Conservation (phyloP, 1,139 yeast species). For the Pichia sp. region DNA sequence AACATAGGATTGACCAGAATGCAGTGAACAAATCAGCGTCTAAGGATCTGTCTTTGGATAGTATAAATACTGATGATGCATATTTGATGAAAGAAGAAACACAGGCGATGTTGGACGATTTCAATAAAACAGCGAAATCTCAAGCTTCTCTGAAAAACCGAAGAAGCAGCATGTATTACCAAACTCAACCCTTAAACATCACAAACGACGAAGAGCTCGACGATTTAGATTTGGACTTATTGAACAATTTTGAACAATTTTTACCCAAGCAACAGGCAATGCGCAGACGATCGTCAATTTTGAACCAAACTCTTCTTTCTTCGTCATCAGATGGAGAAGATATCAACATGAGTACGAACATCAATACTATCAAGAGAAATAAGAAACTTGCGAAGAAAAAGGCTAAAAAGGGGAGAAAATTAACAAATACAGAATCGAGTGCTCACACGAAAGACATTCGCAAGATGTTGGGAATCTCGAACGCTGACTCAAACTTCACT, state of each 20-base stretch:
- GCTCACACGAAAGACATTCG: constrained; percentile 17
- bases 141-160: constrained; percentile 10
- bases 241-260: constrained; percentile 20
- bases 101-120: constrained; percentile 41
- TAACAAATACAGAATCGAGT: constrained; percentile 6
- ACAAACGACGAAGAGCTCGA: constrained; percentile 28
- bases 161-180: constrained; percentile 19
- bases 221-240: constrained; percentile 24
- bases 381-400: constrained; percentile 8
- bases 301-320: constrained; percentile 27
- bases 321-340: constrained; percentile 23
- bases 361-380: not conserved
- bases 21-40: constrained; percentile 35
- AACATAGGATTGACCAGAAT: constrained; percentile 16
- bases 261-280: constrained; percentile 20
- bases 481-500: constrained; percentile 14
- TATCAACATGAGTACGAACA: not conserved
- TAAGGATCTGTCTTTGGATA: constrained; percentile 38
- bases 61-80: constrained; percentile 25
- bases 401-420: constrained; percentile 7
- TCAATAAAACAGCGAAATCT: constrained; percentile 33
- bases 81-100: constrained; percentile 43
- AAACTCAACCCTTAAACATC: constrained; percentile 10
- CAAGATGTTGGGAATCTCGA: constrained; percentile 20
- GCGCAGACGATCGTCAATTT: constrained; percentile 21